Evolutionary conservation across 495 filamentous ascomycete genomes (phyloP).

Genomic region (Evernia prunastri): DNA sequence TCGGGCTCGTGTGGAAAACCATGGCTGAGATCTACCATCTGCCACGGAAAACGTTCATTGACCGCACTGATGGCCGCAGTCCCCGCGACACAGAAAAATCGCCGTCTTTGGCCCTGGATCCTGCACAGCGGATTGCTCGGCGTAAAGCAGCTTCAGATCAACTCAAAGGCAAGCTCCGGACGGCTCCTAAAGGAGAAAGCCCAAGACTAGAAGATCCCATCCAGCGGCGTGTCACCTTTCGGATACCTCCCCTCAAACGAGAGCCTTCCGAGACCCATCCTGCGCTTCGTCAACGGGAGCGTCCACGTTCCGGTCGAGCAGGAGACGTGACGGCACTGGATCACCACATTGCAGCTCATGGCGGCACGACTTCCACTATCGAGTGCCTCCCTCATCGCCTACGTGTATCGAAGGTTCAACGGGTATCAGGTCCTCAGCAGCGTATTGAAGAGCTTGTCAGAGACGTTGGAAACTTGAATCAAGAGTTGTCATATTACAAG

Average conservation of each 20-base stretch:
- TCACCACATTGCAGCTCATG: slow-evolving; percentile 5
- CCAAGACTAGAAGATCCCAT: too few relatives aligned
- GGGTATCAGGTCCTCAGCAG: neutral
- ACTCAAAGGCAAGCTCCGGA: too few relatives aligned
- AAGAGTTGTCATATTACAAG: slow-evolving; percentile 11
- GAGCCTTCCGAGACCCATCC: neutral
- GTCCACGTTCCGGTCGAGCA: slow-evolving; percentile 2
- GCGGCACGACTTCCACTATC: neutral
- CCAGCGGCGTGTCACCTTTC: slow-evolving; percentile 3
- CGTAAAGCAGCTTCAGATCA: too few relatives aligned
- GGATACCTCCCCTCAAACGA: neutral
- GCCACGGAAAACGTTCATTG: too few relatives aligned
- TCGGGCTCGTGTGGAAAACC: too few relatives aligned
- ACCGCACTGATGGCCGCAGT: too few relatives aligned
- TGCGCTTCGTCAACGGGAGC: neutral
- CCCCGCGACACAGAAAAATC: too few relatives aligned
- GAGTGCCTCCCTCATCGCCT: slow-evolving; percentile 8
- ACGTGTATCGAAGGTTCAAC: slow-evolving; percentile 5
- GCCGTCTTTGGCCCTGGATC: too few relatives aligned
- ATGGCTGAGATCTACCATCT: too few relatives aligned
- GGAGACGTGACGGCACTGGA: slow-evolving; percentile 1
- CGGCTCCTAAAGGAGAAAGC: too few relatives aligned
- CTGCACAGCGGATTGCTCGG: too few relatives aligned
- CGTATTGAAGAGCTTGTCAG: neutral
- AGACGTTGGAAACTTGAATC: neutral